Conservation (phyloP, 345 rosid species). For the Litchi chinensis region DNA sequence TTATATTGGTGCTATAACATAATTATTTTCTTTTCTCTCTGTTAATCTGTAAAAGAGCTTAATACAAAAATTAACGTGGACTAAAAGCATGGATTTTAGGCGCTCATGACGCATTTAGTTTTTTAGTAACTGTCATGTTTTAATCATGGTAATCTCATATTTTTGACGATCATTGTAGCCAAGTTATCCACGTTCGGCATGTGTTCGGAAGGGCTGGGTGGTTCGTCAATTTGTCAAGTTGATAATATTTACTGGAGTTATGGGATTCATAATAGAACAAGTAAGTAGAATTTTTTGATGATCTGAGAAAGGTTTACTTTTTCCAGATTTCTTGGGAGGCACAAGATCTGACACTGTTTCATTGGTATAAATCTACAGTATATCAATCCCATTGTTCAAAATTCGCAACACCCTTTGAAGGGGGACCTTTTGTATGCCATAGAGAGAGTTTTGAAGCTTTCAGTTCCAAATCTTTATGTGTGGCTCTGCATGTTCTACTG, state of each 20-base stretch:
- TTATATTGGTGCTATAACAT: not conserved
- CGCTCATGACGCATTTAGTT: not conserved
- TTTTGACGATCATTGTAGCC: constrained; percentile 43
- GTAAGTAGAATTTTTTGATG: constrained; percentile 38
- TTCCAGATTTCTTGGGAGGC: not conserved
- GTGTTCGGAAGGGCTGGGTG: constrained; percentile 86
- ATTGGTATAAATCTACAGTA: constrained; percentile 63
- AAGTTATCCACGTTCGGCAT: constrained; percentile 85
- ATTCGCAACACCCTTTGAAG: constrained; percentile 94
- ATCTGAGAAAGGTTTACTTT: constrained; percentile 17
- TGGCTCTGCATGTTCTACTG: constrained; percentile 99
- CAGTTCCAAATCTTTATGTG: constrained; percentile 90
- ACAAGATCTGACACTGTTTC: constrained; percentile 25
- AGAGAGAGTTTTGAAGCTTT: constrained; percentile 97
- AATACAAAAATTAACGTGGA: not conserved
- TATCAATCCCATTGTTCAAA: constrained; percentile 92
- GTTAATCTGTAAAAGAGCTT: not conserved
- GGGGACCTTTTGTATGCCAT: constrained; percentile 79
- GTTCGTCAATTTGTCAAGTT: constrained; percentile 81
- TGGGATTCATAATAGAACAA: constrained; percentile 97
- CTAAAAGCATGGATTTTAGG: not conserved
- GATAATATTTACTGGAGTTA: constrained; percentile 84
- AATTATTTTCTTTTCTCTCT: not conserved
- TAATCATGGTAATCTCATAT: constrained; percentile 8
- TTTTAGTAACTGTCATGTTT: constrained; percentile 5